Evolutionary conservation across 805 yeast genomes (phyloP).

Genomic region (Teunomyces barrocoloradensis): DNA sequence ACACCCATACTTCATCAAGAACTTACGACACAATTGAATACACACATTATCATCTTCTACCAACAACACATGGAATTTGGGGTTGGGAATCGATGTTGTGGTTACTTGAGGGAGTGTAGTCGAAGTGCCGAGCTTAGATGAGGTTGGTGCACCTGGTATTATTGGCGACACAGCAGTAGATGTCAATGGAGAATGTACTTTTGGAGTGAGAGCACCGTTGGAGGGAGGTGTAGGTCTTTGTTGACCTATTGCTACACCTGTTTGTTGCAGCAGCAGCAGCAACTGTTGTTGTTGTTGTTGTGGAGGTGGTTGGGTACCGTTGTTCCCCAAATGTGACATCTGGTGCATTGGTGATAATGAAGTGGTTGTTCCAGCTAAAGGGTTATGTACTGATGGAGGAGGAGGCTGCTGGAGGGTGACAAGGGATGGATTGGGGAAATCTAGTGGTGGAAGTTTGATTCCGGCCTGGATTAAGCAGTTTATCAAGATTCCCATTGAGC

Average conservation of each 20-base stretch:
- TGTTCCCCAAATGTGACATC: slow-evolving; percentile 7
- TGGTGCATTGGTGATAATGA: slow-evolving; percentile 1
- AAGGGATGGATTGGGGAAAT: slow-evolving; percentile 45
- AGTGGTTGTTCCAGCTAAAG: not conserved
- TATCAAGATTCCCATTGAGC: slow-evolving; percentile 50
- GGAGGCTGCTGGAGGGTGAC: slow-evolving; percentile 19
- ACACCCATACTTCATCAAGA: slow-evolving; percentile 84
- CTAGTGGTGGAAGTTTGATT: slow-evolving; percentile 63
- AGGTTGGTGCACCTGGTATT: not conserved
- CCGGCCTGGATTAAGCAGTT: slow-evolving; percentile 56
- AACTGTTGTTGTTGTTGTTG: slow-evolving; percentile 2
- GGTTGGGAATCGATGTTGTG: slow-evolving; percentile 23
- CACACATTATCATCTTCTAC: slow-evolving; percentile 84
- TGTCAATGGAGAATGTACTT: slow-evolving; percentile 14
- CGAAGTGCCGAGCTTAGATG: not conserved
- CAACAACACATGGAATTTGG: slow-evolving; percentile 66
- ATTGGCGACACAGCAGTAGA: slow-evolving; percentile 14
- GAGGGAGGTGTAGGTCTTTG: slow-evolving; percentile 6
- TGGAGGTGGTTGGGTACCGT: slow-evolving; percentile 3
- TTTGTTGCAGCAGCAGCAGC: not conserved
- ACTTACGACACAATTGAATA: slow-evolving; percentile 77
- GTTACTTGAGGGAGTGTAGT: slow-evolving; percentile 5
- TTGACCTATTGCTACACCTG: not conserved
- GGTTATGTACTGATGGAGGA: not conserved
- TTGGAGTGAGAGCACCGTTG: slow-evolving; percentile 12